A percentile compares a stretch with the other conserved stretches of the same genome.
Evolutionary conservation across 2,329 filamentous ascomycete genomes (phyloP).

Genomic region (Verticillium dahliae): DNA sequence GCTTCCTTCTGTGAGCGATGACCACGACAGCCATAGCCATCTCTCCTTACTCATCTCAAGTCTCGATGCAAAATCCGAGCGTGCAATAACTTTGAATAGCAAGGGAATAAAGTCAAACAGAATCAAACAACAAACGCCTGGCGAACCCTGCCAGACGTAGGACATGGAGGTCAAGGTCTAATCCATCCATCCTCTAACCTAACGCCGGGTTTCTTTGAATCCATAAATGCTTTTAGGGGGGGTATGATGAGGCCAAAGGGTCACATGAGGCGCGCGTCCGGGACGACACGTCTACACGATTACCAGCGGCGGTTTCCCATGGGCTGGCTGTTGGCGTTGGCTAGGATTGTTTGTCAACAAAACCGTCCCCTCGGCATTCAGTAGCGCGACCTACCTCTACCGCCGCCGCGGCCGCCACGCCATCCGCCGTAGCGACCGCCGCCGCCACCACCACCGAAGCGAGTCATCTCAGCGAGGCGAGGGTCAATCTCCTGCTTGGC

Average conservation of each 20-base stretch:
- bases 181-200: neutral
- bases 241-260: neutral
- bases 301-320: constrained; percentile 46
- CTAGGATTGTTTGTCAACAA: constrained; percentile 23
- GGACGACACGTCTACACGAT: constrained; percentile 10
- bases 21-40: neutral
- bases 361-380: constrained; percentile 5
- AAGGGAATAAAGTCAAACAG: neutral
- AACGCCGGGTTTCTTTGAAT: neutral
- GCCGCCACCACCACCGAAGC: constrained; percentile 78
- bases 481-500: constrained; percentile 98
- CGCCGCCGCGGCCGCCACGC: constrained; percentile 54
- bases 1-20: neutral
- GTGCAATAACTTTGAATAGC: neutral
- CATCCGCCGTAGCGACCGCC: constrained; percentile 66
- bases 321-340: constrained; percentile 44
- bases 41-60: neutral
- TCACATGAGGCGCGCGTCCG: neutral
- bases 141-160: neutral
- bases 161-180: neutral
- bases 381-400: constrained; percentile 40
- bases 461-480: constrained; percentile 89
- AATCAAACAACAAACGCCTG: neutral
- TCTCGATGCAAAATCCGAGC: neutral
- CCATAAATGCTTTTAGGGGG: neutral